Percentiles rank a stretch among this genome's conserved stretches.
phyloP scores from a whole-genome alignment of 108 stramenopile genomes.

The Fragilariopsis cylindrus region DNA sequence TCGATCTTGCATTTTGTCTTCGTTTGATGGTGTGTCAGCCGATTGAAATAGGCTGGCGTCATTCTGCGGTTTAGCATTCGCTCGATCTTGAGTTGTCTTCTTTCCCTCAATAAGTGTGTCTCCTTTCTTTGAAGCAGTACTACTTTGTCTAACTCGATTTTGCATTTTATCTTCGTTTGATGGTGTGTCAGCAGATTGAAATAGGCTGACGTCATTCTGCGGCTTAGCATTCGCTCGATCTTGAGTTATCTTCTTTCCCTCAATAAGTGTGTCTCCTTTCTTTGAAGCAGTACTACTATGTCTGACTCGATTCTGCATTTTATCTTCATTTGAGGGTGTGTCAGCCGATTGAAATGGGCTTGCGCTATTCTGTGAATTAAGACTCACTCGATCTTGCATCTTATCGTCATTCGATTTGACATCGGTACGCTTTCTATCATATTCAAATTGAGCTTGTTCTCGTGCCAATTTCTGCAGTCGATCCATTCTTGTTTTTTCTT shows the following conservation, averaged over 20 bases:
- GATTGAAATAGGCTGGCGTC: neutral
- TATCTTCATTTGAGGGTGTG: conserved; percentile 1
- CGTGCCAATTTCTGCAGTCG: conserved; percentile 10
- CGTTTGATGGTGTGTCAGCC: conserved; percentile 1
- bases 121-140: neutral
- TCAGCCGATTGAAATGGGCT: conserved; percentile 3
- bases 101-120: neutral
- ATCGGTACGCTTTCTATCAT: neutral
- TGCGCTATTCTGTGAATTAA: neutral
- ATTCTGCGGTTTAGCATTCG: too few species aligned
- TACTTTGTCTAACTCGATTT: neutral
- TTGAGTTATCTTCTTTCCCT: neutral
- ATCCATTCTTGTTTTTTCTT: conserved; percentile 16
- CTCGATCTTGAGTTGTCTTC: neutral
- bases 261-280: neutral
- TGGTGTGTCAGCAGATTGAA: neutral
- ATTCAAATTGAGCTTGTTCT: conserved; percentile 18
- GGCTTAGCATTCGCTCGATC: neutral
- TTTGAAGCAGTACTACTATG: neutral
- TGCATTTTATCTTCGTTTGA: neutral
- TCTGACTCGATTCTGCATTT: neutral
- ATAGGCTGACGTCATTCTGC: neutral
- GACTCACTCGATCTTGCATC: too few species aligned
- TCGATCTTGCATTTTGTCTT: conserved; percentile 8
- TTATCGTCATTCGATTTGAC: conserved; percentile 2